Evolutionary conservation across 1,284 basidiomycete genomes (phyloP).

Genomic region (Testicularia cyperi): DNA sequence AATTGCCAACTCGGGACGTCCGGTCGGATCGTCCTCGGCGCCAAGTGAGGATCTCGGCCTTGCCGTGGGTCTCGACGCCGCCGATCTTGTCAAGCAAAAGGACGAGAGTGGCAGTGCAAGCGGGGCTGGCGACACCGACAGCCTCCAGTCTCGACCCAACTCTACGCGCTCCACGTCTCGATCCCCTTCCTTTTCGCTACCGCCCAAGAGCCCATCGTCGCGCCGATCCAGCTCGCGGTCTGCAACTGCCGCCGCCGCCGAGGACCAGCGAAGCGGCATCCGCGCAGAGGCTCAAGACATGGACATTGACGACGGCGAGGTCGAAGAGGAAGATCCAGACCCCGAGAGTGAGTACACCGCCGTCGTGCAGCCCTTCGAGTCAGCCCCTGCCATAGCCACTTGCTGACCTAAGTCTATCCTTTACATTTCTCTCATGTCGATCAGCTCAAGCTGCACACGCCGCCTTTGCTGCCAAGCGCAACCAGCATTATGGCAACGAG

Average conservation of each 20-base stretch:
- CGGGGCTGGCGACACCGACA: too few species aligned
- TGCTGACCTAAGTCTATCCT: too few species aligned
- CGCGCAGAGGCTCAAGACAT: constrained; percentile 38
- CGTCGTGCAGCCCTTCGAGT: too few species aligned
- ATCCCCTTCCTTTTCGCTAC: constrained; percentile 44
- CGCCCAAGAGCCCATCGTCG: constrained; percentile 38
- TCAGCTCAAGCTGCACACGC: constrained; percentile 48
- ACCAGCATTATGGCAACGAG: constrained; percentile 59
- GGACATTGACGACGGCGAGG: constrained; percentile 31
- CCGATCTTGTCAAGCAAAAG: constrained; percentile 23
- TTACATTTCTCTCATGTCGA: not conserved
- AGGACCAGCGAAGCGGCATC: constrained; percentile 35
- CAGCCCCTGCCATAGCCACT: too few species aligned
- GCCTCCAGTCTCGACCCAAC: constrained; percentile 2
- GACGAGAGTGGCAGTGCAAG: not conserved
- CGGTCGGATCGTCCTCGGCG: not conserved
- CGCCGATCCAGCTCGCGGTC: constrained; percentile 44
- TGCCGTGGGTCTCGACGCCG: constrained; percentile 42
- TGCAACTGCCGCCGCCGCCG: constrained; percentile 20
- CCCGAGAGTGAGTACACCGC: constrained; percentile 47
- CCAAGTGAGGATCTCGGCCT: constrained; percentile 15
- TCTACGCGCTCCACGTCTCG: constrained; percentile 23
- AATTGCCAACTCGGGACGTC: constrained; percentile 41
- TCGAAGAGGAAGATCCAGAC: constrained; percentile 47
- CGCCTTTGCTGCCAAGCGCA: constrained; percentile 54